Conservation (phyloP, 371 early-diverging fungal genomes). For the Apophysomyces trapeziformis region DNA sequence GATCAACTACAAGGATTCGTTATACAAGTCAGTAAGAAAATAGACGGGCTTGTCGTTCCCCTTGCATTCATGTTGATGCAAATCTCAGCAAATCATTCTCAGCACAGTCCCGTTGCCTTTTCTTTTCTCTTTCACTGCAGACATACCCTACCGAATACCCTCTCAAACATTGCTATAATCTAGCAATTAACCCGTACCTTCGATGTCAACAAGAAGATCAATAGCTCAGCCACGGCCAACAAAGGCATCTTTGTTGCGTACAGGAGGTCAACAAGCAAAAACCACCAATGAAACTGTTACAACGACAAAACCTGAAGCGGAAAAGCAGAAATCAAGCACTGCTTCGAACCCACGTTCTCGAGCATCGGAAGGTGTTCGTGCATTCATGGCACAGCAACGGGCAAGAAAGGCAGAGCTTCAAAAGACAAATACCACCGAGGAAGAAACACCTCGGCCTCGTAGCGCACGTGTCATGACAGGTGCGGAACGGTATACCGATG, state of each 20-base stretch:
- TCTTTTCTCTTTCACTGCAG: too few relatives aligned
- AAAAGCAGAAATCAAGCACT: slow-evolving; percentile 9
- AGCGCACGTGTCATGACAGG: slow-evolving; percentile 40
- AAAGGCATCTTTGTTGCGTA: slow-evolving; percentile 41
- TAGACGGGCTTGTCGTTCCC: too few relatives aligned
- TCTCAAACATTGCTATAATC: too few relatives aligned
- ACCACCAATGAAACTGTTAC: slow-evolving; percentile 11
- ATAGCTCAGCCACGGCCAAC: slow-evolving; percentile 37
- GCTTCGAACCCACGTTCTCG: slow-evolving; percentile 2
- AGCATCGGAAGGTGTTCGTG: slow-evolving; percentile 46
- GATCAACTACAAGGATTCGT: too few relatives aligned
- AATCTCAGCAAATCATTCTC: too few relatives aligned
- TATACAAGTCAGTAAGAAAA: too few relatives aligned
- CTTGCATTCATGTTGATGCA: too few relatives aligned
- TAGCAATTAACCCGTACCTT: not conserved
- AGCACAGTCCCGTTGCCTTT: too few relatives aligned
- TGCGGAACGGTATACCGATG: slow-evolving; percentile 33
- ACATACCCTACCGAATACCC: too few relatives aligned
- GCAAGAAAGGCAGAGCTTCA: slow-evolving; percentile 28
- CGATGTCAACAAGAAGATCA: slow-evolving; percentile 20
- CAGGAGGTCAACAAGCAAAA: slow-evolving; percentile 13
- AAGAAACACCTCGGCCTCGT: not conserved
- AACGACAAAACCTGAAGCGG: slow-evolving; percentile 10
- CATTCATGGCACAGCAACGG: slow-evolving; percentile 52
- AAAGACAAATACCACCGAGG: slow-evolving; percentile 9